Evolutionary conservation across 192 early-diverging fungal genomes (phyloP).

Genomic region (Backusella tuberculispora): DNA sequence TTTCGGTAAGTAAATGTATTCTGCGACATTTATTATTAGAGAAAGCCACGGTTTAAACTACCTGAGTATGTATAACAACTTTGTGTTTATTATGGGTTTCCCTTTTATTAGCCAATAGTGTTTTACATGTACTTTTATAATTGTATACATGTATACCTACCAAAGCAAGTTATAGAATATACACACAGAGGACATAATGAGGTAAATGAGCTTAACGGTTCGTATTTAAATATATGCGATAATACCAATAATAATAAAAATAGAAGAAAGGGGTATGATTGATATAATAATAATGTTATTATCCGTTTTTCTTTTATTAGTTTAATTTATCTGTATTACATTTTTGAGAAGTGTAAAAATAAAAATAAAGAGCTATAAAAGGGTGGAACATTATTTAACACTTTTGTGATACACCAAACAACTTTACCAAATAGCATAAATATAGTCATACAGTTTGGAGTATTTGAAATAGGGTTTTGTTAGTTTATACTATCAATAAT

Average conservation of each 20-base stretch:
- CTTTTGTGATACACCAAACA: background rate
- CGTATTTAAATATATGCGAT: constrained; percentile 1
- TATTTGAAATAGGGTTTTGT: background rate
- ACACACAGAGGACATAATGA: too few relatives aligned
- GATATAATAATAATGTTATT: background rate
- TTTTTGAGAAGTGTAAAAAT: background rate
- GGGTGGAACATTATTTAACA: constrained; percentile 3
- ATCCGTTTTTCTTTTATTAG: background rate
- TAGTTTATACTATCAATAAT: background rate
- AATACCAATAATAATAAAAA: background rate
- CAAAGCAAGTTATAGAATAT: too few relatives aligned
- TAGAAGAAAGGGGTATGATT: background rate
- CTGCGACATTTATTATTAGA: too few relatives aligned
- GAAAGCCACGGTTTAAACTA: too few relatives aligned
- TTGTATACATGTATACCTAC: too few relatives aligned
- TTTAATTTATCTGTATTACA: constrained; percentile 12
- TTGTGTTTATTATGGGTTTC: too few relatives aligned
- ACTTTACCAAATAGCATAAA: background rate
- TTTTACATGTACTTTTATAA: too few relatives aligned
- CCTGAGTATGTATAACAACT: too few relatives aligned
- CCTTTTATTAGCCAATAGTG: too few relatives aligned
- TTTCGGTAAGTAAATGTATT: too few relatives aligned
- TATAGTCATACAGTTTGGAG: background rate
- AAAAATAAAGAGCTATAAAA: background rate
- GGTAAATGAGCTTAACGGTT: background rate